These are phyloP conservation scores for Calocybe cyanea DNA, from an alignment of 768 basidiomycete genomes.

Conservation along the genomic window DNA sequence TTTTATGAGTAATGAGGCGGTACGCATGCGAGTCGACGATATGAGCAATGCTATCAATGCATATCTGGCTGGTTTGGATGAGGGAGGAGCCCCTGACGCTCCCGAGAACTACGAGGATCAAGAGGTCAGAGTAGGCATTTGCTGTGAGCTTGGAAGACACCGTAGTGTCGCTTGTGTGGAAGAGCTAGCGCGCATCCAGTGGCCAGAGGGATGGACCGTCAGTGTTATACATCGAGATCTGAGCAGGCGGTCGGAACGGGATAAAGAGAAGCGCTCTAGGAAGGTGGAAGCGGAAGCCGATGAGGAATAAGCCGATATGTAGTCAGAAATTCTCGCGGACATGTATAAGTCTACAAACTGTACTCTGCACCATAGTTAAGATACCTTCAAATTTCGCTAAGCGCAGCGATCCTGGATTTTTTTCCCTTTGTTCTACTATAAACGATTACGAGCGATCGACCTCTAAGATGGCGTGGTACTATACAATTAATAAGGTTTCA, in stretches of 20 bases:
- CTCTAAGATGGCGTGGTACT: too few species aligned
- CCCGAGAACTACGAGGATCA: neutral
- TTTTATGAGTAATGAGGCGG: neutral
- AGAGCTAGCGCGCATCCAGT: constrained; percentile 6
- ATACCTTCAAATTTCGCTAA: too few species aligned
- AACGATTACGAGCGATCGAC: too few species aligned
- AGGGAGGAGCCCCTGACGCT: neutral
- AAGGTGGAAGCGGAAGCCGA: neutral
- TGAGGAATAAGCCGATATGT: neutral
- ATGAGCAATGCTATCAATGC: neutral
- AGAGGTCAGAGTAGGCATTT: constrained; percentile 2
- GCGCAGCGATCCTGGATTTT: too few species aligned
- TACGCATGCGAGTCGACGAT: neutral
- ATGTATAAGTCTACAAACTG: too few species aligned
- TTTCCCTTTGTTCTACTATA: too few species aligned
- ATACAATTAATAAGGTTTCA: too few species aligned
- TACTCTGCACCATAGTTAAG: too few species aligned
- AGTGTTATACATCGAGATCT: constrained; percentile 9
- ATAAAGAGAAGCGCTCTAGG: constrained; percentile 9
- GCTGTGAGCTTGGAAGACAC: constrained; percentile 11
- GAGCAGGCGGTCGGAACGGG: constrained; percentile 4
- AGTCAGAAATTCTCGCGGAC: too few species aligned
- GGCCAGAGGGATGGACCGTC: constrained; percentile 7
- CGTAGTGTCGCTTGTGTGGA: constrained; percentile 13
- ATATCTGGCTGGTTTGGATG: neutral